Base-by-base conservation (phyloP, 805 yeast species). In the Candida khao-thaluensis region DNA sequence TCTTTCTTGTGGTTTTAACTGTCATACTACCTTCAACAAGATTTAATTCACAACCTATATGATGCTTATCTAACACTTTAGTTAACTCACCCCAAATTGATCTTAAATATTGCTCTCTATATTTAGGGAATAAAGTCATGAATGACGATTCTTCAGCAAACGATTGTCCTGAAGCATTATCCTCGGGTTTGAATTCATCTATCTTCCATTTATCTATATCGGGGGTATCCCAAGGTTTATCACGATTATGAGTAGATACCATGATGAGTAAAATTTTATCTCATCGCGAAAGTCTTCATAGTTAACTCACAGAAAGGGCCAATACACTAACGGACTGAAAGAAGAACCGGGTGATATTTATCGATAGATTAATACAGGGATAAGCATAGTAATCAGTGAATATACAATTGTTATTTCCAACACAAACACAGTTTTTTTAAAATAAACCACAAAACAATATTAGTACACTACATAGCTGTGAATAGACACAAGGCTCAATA, bases 11-110 rank as follows among this genome's bases (percentile, higher is more conserved):
- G 11, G 99, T 93, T 52, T 82, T 86, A 12, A 93, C 99, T 0
- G 95, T 82, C 98, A 93, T 93, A 3, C 96, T 82, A 31, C 99
- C 99, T 59, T 93, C 98, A 18, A 93, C 95, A 47, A 93, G 70
- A 63, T 93, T 88, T 46, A 93, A 69, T 26, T 81, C 82, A 62
- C 96, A 87, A n/a, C 83, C 82, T 31, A 93, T 72, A 41, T 85
- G 82, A 51, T 81, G 80, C 38, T 75, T 73, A 17, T 84, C 86
- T 24, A 93, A 66, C 0, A 91, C 75, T 52, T 76, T 79, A 2
- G 97, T 88, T 8, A 93, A 93, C 47, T 93, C 97, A 37, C 85
- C 83, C 99, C 99, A 93, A 34, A 91, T 77, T 42, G 85, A 82
- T 53, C 88, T 82, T 41, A 93, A 66, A 57, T 93, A 93, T 39